Base-by-base conservation (phyloP, 768 basidiomycete species). In the Hortiboletus campestris region DNA sequence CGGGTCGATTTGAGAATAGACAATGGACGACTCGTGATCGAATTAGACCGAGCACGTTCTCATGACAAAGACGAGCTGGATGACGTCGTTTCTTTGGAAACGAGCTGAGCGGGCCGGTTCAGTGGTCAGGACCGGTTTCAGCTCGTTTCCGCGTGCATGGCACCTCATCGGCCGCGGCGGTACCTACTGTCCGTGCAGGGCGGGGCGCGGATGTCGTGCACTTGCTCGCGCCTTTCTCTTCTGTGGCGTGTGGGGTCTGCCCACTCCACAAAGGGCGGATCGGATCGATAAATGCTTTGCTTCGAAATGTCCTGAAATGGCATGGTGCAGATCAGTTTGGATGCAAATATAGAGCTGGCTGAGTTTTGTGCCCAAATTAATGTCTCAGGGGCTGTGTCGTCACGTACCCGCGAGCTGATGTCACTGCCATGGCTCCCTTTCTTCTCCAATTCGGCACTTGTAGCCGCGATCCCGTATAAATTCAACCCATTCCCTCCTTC, bases 381-480 rank as follows among this genome's bases (percentile, higher is more conserved):
- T 58, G 61, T 67, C 53, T 61, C 57, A 64, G 67, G 59, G 61
- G 65, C 65, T 69, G 64, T 66, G 60, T 53, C 43, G 50, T 63
- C 55, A 63, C 63, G 57, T 62, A 69, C 52, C n/a, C 52, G 19
- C 56, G 36, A 54, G 46, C 65, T 72, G 71, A 72, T 72, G 69
- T 71, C 71, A 71, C 67, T 60, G 49, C 55, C 62, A 69, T 66
- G 41, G 44, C 53, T 56, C 59, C 64, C 65, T 70, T 70, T 62
- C 56, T 64, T 64, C 62, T 67, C 62, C 28, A 62, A 58, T 62
- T 63, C 63, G 68, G 67, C 53, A 65, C 44, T 39, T 7, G 56
- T 70, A 61, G 41, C 60, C 65, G 59, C 43, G 51, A 41, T 46
- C 41, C 49, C 60, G 49, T 70, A 70, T 72, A 72, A 70, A 70